Evolutionary conservation across 345 rosid species (phyloP).

Genomic region (Punica granatum): DNA sequence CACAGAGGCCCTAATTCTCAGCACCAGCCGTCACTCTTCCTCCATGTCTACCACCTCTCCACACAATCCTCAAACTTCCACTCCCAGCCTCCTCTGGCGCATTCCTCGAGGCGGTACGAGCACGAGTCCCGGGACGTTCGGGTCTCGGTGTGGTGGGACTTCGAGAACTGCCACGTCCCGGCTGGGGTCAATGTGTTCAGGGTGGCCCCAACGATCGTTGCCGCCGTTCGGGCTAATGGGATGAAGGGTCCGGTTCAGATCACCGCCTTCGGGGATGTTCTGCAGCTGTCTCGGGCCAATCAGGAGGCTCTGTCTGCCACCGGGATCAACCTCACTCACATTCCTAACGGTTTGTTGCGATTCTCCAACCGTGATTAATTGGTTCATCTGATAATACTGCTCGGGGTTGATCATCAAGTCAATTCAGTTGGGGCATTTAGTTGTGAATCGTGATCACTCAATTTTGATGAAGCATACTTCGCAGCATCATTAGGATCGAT

Average conservation of each 20-base stretch:
- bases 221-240: slow-evolving; percentile 56
- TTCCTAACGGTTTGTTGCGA: slow-evolving; percentile 49
- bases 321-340: slow-evolving; percentile 64
- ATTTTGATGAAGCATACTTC: too few species aligned
- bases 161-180: slow-evolving; percentile 75
- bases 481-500: too few species aligned
- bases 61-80: slow-evolving; percentile 7
- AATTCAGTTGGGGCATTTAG: too few species aligned
- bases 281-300: slow-evolving; percentile 53
- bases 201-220: slow-evolving; percentile 44
- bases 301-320: slow-evolving; percentile 72
- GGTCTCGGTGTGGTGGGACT: slow-evolving; percentile 95
- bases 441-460: too few species aligned
- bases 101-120: slow-evolving; percentile 22
- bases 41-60: slow-evolving; percentile 31
- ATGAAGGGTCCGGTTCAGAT: slow-evolving; percentile 82
- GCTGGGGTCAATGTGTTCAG: slow-evolving; percentile 50
- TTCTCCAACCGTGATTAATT: background rate
- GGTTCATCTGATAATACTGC: background rate
- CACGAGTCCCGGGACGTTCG: slow-evolving; percentile 44
- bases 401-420: background rate
- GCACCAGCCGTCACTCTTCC: slow-evolving; percentile 13
- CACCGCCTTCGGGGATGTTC: slow-evolving; percentile 70
- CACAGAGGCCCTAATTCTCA: slow-evolving; percentile 23
- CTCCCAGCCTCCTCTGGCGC: slow-evolving; percentile 6